Base-by-base conservation (phyloP, 2,329 filamentous ascomycete species). In the Stylonectria norvegica region DNA sequence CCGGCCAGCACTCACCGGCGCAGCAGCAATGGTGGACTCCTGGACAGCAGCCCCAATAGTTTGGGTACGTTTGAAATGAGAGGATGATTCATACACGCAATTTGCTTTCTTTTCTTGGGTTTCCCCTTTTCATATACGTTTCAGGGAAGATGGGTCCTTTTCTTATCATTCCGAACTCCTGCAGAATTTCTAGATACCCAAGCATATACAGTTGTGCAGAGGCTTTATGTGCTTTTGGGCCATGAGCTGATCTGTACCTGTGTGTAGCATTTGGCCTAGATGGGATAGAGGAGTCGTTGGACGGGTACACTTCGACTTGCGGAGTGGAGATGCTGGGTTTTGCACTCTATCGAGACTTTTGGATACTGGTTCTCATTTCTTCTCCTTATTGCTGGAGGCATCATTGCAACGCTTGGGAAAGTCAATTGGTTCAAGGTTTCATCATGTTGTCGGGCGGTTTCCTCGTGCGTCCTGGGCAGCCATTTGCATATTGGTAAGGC, bases 1-100 rank as follows among this genome's bases (percentile, higher is more conserved):
- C 70, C 5, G 69, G 78, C 25, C 80, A 84, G 53, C 81, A 83
- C 53, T 81, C 81, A 42, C 74, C 79, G 7, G 73, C 80, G 2
- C 73, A 76, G 38, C 67, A 74, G 34, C 69, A 76, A 55, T 78
- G 76, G 73, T 79, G 75, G 75, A 53, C 69, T 7, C 71, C 69
- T 41, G 70, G 72, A 47, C 71, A 71, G 47, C 74, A 78, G 46
- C 64, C 60, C n/a, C 62, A 66, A 52, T 64, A 38, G 42, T n/a
- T n/a, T n/a, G 30, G 25, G n/a, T 22, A 20, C 22, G 22, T 29
- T 45, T 43, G 54, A 50, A 34, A 56, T 35, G 49, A 57, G 32
- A 34, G 47, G 40, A 57, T 47, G 54, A 56, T 38, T 38, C 45
- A 34, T 37, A 18, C 36, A 48, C 40, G 43, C 16, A 12, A 25